Base-by-base conservation (phyloP, 2,329 filamentous ascomycete species). In the Blastomyces silverae region DNA sequence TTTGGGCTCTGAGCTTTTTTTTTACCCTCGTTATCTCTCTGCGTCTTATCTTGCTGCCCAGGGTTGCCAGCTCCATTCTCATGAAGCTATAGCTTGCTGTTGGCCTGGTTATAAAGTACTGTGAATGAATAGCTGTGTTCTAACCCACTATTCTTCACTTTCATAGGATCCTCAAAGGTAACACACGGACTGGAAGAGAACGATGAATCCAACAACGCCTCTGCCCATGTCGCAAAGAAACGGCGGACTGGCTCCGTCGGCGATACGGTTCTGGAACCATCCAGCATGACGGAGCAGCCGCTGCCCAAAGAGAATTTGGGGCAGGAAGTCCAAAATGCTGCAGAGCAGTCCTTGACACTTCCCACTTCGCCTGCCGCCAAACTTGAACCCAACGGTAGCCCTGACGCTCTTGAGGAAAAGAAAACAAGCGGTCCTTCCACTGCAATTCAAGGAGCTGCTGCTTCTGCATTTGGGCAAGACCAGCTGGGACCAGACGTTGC, bases 141-240 rank as follows among this genome's bases (percentile, higher is more conserved):
- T 61, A 61, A 61, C 42, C 42, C n/a, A n/a, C 20, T 28, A 3
- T 44, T 58, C 10, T n/a, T 44, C 60, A 11, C 39, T 62, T 53
- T 62, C 28, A 25, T 48, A 70, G 70, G 67, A 65, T 68, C 71
- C 28, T 70, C 74, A 64, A 77, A 77, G 62, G 42, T 70, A 39
- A 69, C 70, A 10, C 76, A 74, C 65, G 67, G 71, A 4, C 65
- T 73, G 39, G 75, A 77, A 20, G 75, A 77, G 20, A 65, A 68
- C 34, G 71, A 76, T 42, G 73, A 75, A 46, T 71, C 71, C 1
- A 70, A 74, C 60, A 70, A 74, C 60, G 61, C 67, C 8, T 73
- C 76, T 17, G 71, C 75, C 22, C 75, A 73, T 42, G 74, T 73
- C 20, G 70, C 76, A 46, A 79, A 79, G 70, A 79, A 76, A 67